phyloP scores from a whole-genome alignment of 768 basidiomycete species.

The Ramaria sp. region DNA sequence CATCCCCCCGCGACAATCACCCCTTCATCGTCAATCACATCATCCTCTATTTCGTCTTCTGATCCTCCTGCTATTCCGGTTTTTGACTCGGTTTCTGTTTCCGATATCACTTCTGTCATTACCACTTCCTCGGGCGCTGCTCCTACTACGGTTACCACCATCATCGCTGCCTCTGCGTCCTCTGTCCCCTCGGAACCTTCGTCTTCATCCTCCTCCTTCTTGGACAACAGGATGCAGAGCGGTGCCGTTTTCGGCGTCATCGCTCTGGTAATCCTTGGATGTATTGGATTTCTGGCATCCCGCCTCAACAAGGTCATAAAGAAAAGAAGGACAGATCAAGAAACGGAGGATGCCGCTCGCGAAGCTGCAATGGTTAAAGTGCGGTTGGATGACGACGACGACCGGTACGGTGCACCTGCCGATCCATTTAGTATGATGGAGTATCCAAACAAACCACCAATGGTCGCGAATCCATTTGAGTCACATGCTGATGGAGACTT shows the following conservation, averaged over 20 bases:
- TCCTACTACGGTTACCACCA: conserved; percentile 21
- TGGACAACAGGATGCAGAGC: conserved; percentile 56
- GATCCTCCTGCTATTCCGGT: no score
- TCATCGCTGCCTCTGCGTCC: conserved; percentile 20
- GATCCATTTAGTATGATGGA: not conserved
- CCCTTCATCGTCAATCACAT: no score
- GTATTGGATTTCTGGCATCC: conserved; percentile 1
- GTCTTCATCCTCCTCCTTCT: conserved; percentile 28
- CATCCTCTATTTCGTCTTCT: no score
- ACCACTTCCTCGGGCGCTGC: conserved; percentile 21
- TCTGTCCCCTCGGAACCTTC: conserved; percentile 9
- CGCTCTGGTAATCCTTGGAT: conserved; percentile 34
- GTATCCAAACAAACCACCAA: not conserved
- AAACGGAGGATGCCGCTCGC: conserved; percentile 4
- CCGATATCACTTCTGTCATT: conserved; percentile 15
- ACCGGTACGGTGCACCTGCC: not conserved
- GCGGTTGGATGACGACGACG: conserved; percentile 2
- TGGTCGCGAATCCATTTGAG: not conserved
- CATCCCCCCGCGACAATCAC: no score
- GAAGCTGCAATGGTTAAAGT: not conserved
- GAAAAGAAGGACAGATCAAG: not conserved
- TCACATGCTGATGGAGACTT: not conserved
- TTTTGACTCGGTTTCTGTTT: not conserved
- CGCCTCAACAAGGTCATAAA: conserved; percentile 6
- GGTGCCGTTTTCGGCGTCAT: conserved; percentile 45